Percentiles rank a stretch among this genome's conserved stretches.
These are phyloP conservation scores for Papilionanthe hybrid DNA, from an alignment of 116 monocot species.

Conservation along the genomic window DNA sequence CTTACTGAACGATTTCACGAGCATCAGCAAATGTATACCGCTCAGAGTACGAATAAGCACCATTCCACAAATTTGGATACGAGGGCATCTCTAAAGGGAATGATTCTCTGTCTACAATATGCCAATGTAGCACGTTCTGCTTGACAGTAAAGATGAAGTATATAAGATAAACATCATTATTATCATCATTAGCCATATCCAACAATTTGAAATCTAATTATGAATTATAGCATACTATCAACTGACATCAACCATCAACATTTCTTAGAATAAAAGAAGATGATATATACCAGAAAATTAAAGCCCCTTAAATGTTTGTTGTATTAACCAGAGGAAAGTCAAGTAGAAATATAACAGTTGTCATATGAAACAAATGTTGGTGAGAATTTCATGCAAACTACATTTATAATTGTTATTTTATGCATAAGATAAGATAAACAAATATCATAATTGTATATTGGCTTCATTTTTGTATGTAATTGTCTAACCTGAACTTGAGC, in stretches of 20 bases:
- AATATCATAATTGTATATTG: too few species aligned
- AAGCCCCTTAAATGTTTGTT: neutral
- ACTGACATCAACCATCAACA: neutral
- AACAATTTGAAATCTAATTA: neutral
- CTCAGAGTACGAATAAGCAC: conserved; percentile 75
- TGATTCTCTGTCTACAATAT: conserved; percentile 82
- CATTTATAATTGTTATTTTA: too few species aligned
- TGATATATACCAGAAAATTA: neutral
- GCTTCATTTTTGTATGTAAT: too few species aligned
- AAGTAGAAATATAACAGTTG: neutral
- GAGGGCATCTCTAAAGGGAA: conserved; percentile 92
- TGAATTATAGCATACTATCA: neutral
- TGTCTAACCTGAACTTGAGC: too few species aligned
- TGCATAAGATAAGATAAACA: too few species aligned
- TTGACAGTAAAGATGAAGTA: neutral
- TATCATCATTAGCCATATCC: neutral
- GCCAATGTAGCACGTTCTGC: conserved; percentile 99
- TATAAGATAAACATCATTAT: neutral
- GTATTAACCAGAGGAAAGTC: neutral
- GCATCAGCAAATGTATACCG: conserved; percentile 84
- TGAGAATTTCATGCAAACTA: too few species aligned
- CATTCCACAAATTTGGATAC: conserved; percentile 85
- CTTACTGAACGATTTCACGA: conserved; percentile 77
- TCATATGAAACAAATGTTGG: too few species aligned
- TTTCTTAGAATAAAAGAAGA: neutral